These are phyloP conservation scores for Candida qinlingensis DNA, from an alignment of 805 yeast genomes.

Conservation along the genomic window DNA sequence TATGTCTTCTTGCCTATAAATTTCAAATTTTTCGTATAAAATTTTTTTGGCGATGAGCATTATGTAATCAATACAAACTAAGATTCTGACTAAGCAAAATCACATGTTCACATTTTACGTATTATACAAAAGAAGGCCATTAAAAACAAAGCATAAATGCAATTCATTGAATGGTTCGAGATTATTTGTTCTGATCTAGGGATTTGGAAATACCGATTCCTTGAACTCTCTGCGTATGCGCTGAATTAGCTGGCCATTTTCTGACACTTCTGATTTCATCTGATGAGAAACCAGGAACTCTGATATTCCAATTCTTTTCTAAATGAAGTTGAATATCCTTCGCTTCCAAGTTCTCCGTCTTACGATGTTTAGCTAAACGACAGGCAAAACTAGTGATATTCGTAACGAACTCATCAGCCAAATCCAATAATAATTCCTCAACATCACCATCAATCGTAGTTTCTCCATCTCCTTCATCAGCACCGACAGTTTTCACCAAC, in stretches of 20 bases:
- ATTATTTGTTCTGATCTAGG: conserved; percentile 32
- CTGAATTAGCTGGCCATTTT: conserved; percentile 60
- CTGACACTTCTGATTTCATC: conserved; percentile 82
- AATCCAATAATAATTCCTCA: conserved; percentile 81
- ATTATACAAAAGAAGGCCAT: too few relatives aligned
- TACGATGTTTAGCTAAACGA: conserved; percentile 89
- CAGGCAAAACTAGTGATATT: conserved; percentile 93
- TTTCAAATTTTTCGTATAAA: neutral
- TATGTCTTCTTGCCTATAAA: neutral
- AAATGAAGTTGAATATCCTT: conserved; percentile 88
- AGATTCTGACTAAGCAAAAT: too few relatives aligned
- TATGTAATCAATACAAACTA: conserved; percentile 2
- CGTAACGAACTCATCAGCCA: conserved; percentile 93
- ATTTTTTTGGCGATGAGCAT: conserved; percentile 10
- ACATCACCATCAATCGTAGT: conserved; percentile 92
- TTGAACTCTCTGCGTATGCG: conserved; percentile 60
- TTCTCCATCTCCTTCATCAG: conserved; percentile 88
- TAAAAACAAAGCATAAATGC: too few relatives aligned
- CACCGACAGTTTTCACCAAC: conserved; percentile 74
- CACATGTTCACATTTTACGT: too few relatives aligned
- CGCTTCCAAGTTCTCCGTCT: conserved; percentile 79
- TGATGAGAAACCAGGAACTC: conserved; percentile 87
- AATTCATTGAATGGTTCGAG: too few relatives aligned
- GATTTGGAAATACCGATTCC: conserved; percentile 61
- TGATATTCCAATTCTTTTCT: conserved; percentile 91